Percentiles rank a stretch among this genome's conserved stretches.
These are phyloP conservation scores for Chaetomium strumarium DNA, from an alignment of 2,329 filamentous ascomycete species.

Conservation along the genomic window DNA sequence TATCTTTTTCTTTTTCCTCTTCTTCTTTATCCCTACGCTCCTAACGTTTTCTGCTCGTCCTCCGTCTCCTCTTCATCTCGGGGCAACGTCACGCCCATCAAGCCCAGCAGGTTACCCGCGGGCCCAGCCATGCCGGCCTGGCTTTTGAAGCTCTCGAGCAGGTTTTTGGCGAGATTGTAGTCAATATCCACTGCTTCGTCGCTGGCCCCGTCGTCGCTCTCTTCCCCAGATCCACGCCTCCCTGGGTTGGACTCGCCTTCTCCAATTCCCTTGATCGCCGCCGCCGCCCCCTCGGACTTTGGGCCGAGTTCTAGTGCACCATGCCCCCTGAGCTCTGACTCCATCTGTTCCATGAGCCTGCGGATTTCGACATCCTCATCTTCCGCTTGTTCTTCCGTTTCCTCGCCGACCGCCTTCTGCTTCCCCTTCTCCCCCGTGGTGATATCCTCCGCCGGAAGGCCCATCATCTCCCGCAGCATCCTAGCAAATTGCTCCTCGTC, in stretches of 20 bases:
- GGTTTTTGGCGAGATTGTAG: constrained; percentile 81
- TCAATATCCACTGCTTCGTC: constrained; percentile 67
- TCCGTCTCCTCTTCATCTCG: constrained; percentile 63
- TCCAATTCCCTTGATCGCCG: constrained; percentile 26
- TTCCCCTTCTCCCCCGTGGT: constrained; percentile 7
- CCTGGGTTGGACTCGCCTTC: constrained; percentile 12
- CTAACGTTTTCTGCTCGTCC: constrained; percentile 13
- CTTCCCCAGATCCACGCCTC: constrained; percentile 14
- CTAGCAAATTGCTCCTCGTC: constrained; percentile 77
- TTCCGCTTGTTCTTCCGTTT: constrained; percentile 41
- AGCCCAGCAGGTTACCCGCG: constrained; percentile 75
- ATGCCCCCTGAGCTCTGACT: constrained; percentile 63
- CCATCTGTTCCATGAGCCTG: constrained; percentile 62
- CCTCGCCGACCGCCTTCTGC: constrained; percentile 24
- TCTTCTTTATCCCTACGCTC: too few relatives aligned
- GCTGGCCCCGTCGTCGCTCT: constrained; percentile 35
- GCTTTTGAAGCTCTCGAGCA: constrained; percentile 87
- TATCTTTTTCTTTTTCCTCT: too few relatives aligned
- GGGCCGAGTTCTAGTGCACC: constrained; percentile 57
- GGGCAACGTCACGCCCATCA: constrained; percentile 79
- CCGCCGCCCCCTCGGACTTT: constrained; percentile 23
- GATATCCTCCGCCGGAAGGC: constrained; percentile 40
- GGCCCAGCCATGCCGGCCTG: constrained; percentile 83
- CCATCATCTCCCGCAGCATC: constrained; percentile 94
- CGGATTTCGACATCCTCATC: constrained; percentile 57